Percentiles rank a stretch among this genome's conserved stretches.
phyloP scores from a whole-genome alignment of 495 filamentous ascomycete species.

The Talaromyces nanjingensis region DNA sequence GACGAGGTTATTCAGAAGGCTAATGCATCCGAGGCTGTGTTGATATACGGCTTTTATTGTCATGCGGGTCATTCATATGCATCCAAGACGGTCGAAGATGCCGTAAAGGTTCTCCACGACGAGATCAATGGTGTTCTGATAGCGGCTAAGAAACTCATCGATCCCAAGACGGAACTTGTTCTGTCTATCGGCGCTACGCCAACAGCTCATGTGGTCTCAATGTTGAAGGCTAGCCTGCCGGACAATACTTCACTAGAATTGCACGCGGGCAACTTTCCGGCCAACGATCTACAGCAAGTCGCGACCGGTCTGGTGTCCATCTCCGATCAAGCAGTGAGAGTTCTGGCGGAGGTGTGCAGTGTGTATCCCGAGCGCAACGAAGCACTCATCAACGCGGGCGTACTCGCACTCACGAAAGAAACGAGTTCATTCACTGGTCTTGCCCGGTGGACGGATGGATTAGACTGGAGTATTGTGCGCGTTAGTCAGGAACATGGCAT shows the following conservation, averaged over 20 bases:
- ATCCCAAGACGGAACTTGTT: conserved; percentile 14
- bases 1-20: conserved; percentile 6
- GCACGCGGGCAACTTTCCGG: conserved; percentile 24
- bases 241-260: conserved; percentile 21
- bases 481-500: conserved; percentile 66
- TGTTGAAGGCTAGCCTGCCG: conserved; percentile 16
- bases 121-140: conserved; percentile 18
- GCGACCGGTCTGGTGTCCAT: conserved; percentile 14
- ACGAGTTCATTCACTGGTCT: conserved; percentile 17
- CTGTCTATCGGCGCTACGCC: conserved; percentile 30
- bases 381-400: conserved; percentile 21
- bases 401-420: conserved; percentile 19
- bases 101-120: conserved; percentile 8
- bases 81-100: conserved; percentile 13
- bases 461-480: conserved; percentile 54
- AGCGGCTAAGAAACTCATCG: conserved; percentile 13
- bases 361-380: conserved; percentile 24
- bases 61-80: conserved; percentile 23
- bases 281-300: conserved; percentile 23
- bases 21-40: conserved; percentile 2
- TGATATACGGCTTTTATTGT: conserved; percentile 17
- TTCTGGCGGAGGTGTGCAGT: conserved; percentile 20
- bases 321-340: conserved; percentile 17
- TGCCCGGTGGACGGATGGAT: conserved; percentile 12
- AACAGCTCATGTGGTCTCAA: conserved; percentile 25